phyloP scores from a whole-genome alignment of 176 grass and related monocot genomes.

The Puccinellia tenuiflora region DNA sequence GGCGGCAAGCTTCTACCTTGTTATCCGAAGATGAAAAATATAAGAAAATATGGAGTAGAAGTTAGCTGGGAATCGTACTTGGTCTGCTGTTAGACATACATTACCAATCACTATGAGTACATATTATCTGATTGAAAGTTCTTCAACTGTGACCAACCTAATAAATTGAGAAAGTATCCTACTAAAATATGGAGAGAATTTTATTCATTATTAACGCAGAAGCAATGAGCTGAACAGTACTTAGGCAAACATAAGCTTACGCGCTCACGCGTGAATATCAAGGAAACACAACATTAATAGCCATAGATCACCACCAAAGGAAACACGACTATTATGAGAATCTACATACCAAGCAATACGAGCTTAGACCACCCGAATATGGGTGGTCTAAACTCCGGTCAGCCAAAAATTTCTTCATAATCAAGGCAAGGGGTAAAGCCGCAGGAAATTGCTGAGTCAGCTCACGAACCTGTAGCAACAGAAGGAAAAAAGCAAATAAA shows the following conservation, averaged over 20 bases:
- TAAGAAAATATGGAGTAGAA: constrained; percentile 17
- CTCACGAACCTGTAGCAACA: constrained; percentile 66
- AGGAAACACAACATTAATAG: neutral
- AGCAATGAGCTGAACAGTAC: neutral
- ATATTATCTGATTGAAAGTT: neutral
- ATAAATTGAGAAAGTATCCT: neutral
- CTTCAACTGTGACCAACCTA: neutral
- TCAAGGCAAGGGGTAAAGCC: constrained; percentile 78
- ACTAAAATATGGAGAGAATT: neutral
- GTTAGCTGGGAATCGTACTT: neutral
- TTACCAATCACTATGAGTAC: neutral
- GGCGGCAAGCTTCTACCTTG: neutral
- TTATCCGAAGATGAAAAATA: neutral
- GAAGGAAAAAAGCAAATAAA: constrained; percentile 5
- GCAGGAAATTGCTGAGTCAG: constrained; percentile 86
- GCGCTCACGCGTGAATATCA: neutral
- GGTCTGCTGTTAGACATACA: neutral
- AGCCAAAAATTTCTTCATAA: constrained; percentile 94
- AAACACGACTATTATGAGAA: neutral
- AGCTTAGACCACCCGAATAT: constrained; percentile 97
- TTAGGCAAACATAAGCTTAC: neutral
- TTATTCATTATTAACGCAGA: neutral
- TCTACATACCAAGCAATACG: constrained; percentile 84
- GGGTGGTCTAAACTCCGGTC: constrained; percentile 91
- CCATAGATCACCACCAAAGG: neutral